Conservation (phyloP, 176 grass and related monocot genomes). For the Triticum timopheevii region DNA sequence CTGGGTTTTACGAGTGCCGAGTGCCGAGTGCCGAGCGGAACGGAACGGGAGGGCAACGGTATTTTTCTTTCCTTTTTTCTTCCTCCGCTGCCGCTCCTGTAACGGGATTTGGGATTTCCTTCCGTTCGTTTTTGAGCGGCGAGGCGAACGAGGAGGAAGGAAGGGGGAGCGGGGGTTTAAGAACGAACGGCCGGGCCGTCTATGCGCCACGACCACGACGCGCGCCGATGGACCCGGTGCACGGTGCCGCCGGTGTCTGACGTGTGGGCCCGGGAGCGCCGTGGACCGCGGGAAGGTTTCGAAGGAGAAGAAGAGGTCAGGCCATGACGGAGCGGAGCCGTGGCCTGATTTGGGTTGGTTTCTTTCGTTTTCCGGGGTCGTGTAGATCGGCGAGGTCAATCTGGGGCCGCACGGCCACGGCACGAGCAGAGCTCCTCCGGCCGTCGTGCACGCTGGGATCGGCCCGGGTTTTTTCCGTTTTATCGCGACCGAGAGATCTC, state of each 20-base stretch:
- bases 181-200: constrained; percentile 24
- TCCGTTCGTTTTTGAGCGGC: neutral
- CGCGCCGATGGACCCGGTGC: neutral
- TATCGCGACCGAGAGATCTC: neutral
- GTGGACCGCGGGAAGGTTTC: constrained; percentile 9
- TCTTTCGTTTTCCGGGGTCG: constrained; percentile 1
- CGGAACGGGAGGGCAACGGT: constrained; percentile 28
- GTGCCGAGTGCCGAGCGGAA: neutral
- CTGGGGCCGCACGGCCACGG: neutral
- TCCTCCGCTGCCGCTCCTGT: neutral
- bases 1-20: constrained; percentile 26
- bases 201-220: neutral
- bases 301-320: neutral
- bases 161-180: constrained; percentile 38
- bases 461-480: neutral
- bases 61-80: neutral
- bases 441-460: constrained; percentile 5
- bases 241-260: neutral
- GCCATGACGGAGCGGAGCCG: neutral
- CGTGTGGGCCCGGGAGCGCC: neutral
- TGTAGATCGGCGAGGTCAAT: neutral
- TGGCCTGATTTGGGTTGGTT: neutral
- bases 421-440: neutral
- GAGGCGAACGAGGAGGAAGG: constrained; percentile 5
- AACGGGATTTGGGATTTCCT: constrained; percentile 42